These are phyloP conservation scores for Casaregolazyma suthepensis DNA, from an alignment of 1,139 yeast genomes.

Conservation along the genomic window DNA sequence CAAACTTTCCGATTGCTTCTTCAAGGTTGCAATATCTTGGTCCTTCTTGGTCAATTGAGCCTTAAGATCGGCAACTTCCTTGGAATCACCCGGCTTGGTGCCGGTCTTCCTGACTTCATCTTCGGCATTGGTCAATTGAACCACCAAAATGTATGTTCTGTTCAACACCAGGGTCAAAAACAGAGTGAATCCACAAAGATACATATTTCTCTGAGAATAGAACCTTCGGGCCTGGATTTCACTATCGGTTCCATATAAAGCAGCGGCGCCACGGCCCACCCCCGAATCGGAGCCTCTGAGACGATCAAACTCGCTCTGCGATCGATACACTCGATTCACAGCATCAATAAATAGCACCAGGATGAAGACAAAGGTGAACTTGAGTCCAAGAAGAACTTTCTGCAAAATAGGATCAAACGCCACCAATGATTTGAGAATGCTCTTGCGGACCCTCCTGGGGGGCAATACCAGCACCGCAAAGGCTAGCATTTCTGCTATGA, in stretches of 20 bases:
- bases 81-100: constrained; percentile 22
- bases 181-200: constrained; percentile 90
- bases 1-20: constrained; percentile 65
- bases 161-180: constrained; percentile 80
- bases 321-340: constrained; percentile 72
- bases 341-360: constrained; percentile 82
- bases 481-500: constrained; percentile 72
- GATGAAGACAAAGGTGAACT: constrained; percentile 80
- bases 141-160: constrained; percentile 80
- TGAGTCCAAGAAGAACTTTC: constrained; percentile 69
- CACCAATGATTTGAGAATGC: constrained; percentile 55
- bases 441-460: constrained; percentile 69
- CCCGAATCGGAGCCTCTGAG: constrained; percentile 8
- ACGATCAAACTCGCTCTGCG: constrained; percentile 46
- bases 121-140: constrained; percentile 65
- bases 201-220: constrained; percentile 95
- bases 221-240: constrained; percentile 87
- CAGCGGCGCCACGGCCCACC: constrained; percentile 20
- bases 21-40: constrained; percentile 56
- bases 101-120: constrained; percentile 27
- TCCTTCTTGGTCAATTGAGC: constrained; percentile 52
- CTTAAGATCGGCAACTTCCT: constrained; percentile 34
- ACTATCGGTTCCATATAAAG: constrained; percentile 37
- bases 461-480: constrained; percentile 83
- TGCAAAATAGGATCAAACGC: constrained; percentile 60